These are phyloP conservation scores for Thermochaetoides dissita DNA, from an alignment of 2,329 filamentous ascomycete species.

Conservation along the genomic window DNA sequence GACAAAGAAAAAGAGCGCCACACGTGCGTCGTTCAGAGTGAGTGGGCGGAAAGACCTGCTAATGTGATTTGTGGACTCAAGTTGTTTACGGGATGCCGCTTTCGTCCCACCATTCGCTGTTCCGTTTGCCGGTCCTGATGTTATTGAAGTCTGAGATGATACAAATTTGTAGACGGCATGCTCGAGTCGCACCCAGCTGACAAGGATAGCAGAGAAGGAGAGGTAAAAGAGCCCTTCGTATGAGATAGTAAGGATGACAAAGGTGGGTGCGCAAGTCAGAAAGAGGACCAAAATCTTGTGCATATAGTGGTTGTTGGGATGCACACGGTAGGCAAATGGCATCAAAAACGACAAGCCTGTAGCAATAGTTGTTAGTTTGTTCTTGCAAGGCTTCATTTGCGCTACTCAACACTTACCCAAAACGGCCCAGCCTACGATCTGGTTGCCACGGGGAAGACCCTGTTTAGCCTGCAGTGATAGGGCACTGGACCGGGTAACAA, in stretches of 20 bases:
- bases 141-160: constrained; percentile 11
- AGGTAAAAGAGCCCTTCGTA: constrained; percentile 97
- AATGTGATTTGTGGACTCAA: constrained; percentile 12
- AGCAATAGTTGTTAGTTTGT: constrained; percentile 13
- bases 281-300: constrained; percentile 83
- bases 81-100: not conserved
- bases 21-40: constrained; percentile 68
- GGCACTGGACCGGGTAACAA: constrained; percentile 79
- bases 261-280: constrained; percentile 80
- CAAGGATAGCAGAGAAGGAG: constrained; percentile 65
- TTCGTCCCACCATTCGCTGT: constrained; percentile 3
- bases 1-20: constrained; percentile 89
- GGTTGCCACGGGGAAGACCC: constrained; percentile 76
- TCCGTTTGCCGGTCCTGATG: constrained; percentile 6
- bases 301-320: constrained; percentile 76
- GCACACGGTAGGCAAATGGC: constrained; percentile 66
- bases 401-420: constrained; percentile 9
- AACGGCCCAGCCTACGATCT: constrained; percentile 64
- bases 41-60: constrained; percentile 44
- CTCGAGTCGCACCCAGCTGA: constrained; percentile 87
- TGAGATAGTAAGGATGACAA: constrained; percentile 91
- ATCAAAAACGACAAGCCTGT: constrained; percentile 60
- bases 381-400: no score
- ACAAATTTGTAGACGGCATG: constrained; percentile 50
- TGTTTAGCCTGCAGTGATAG: constrained; percentile 70